Conservation (phyloP, 2,329 filamentous ascomycete species). For the Alternaria incomplexa region DNA sequence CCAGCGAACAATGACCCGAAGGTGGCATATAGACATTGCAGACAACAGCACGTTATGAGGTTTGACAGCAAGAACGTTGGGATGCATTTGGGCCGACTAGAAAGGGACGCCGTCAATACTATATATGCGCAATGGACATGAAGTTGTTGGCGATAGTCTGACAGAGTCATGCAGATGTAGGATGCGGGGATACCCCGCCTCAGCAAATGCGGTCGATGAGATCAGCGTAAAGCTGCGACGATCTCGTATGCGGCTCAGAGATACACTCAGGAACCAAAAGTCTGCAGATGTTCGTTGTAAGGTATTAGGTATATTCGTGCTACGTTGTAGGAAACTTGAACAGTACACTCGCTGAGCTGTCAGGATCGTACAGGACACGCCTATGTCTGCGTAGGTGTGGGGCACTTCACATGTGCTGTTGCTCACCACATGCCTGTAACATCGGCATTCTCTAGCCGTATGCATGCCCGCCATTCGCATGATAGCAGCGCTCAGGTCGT, state of each 20-base stretch:
- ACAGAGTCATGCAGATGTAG: not conserved
- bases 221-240: not conserved
- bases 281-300: not conserved
- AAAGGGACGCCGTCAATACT: not conserved
- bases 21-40: not conserved
- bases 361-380: not conserved
- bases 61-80: not conserved
- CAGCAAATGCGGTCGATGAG: not conserved
- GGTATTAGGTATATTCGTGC: not conserved
- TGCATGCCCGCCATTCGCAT: not conserved
- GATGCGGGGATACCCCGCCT: slow-evolving; percentile 2
- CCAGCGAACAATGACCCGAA: not conserved
- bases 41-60: not conserved
- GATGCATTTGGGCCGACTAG: not conserved
- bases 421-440: slow-evolving; percentile 13
- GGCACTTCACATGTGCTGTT: slow-evolving; percentile 5
- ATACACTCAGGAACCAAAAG: not conserved
- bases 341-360: not conserved
- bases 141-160: slow-evolving; percentile 16
- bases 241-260: not conserved
- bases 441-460: not conserved
- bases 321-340: not conserved
- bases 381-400: slow-evolving; percentile 1
- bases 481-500: not conserved
- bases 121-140: slow-evolving; percentile 2